Conservation (phyloP, 345 rosid species). For the Lepidium sativum region DNA sequence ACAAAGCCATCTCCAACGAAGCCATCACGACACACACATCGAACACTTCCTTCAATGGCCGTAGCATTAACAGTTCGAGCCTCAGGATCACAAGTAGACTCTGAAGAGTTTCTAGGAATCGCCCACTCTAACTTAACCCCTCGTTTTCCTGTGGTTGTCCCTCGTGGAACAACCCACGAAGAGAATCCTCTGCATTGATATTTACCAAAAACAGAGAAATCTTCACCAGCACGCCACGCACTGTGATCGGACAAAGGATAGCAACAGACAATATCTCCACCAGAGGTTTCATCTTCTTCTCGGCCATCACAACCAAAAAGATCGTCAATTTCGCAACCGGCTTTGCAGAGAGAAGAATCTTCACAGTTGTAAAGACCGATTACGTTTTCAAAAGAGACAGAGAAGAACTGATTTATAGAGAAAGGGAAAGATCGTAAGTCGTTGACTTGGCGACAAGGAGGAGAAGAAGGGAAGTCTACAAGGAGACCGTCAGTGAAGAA, state of each 20-base stretch:
- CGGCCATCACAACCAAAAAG: conserved; percentile 55
- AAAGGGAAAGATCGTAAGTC: conserved; percentile 53
- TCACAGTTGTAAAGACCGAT: conserved; percentile 76
- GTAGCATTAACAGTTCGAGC: conserved; percentile 56
- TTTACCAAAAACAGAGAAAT: conserved; percentile 55
- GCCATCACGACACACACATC: conserved; percentile 68
- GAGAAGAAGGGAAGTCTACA: conserved; percentile 55
- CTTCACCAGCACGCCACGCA: conserved; percentile 51
- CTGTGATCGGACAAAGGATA: conserved; percentile 74
- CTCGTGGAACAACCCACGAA: conserved; percentile 60
- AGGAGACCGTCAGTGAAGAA: conserved; percentile 67
- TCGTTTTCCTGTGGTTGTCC: conserved; percentile 44
- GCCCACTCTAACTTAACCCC: conserved; percentile 91
- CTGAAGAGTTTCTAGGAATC: conserved; percentile 45
- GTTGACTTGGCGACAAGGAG: conserved; percentile 59
- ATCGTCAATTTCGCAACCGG: conserved; percentile 54
- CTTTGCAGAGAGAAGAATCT: conserved; percentile 74
- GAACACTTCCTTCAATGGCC: conserved; percentile 40
- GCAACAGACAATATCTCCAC: conserved; percentile 60
- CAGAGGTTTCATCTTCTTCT: conserved; percentile 17
- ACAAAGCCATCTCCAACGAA: conserved; percentile 67
- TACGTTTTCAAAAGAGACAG: conserved; percentile 56
- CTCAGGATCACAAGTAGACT: conserved; percentile 34
- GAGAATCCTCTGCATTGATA: conserved; percentile 81
- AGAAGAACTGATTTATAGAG: conserved; percentile 36